Conservation (phyloP, 78 protist species). For the Polysphondylium violaceum region DNA sequence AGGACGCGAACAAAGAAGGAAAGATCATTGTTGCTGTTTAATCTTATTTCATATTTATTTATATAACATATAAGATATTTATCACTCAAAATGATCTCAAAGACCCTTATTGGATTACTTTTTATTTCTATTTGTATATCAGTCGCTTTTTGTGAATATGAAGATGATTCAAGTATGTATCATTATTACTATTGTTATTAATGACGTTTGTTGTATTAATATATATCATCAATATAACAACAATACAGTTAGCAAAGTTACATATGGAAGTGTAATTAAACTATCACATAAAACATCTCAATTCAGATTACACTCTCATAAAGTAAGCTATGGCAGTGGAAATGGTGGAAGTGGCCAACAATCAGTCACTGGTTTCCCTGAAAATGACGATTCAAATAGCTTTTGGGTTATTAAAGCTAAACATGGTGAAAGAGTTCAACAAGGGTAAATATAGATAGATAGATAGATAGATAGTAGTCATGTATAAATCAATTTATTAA, state of each 20-base stretch:
- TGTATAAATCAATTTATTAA: background rate
- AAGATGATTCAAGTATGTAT: too few relatives aligned
- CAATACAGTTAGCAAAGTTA: slow-evolving; percentile 74
- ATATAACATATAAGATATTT: too few relatives aligned
- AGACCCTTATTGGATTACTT: too few relatives aligned
- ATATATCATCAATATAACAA: too few relatives aligned
- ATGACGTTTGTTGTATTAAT: too few relatives aligned
- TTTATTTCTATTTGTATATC: too few relatives aligned
- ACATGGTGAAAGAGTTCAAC: slow-evolving; percentile 29
- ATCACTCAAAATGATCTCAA: too few relatives aligned
- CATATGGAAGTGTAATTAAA: slow-evolving; percentile 89
- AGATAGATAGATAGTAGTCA: background rate
- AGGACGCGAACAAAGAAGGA: too few relatives aligned
- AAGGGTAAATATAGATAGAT: slow-evolving; percentile 64
- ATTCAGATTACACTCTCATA: slow-evolving; percentile 85
- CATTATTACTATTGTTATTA: too few relatives aligned
- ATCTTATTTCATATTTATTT: too few relatives aligned
- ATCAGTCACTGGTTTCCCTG: slow-evolving; percentile 91
- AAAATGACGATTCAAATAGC: slow-evolving; percentile 82
- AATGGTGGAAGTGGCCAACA: slow-evolving; percentile 89
- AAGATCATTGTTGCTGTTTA: too few relatives aligned
- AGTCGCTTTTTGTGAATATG: too few relatives aligned
- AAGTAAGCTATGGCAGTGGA: slow-evolving; percentile 82
- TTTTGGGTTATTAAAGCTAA: slow-evolving; percentile 83
- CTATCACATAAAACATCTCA: slow-evolving; percentile 57